Evolutionary conservation across 805 yeast species (phyloP).

Genomic region (Priceomyces fermenticarens): DNA sequence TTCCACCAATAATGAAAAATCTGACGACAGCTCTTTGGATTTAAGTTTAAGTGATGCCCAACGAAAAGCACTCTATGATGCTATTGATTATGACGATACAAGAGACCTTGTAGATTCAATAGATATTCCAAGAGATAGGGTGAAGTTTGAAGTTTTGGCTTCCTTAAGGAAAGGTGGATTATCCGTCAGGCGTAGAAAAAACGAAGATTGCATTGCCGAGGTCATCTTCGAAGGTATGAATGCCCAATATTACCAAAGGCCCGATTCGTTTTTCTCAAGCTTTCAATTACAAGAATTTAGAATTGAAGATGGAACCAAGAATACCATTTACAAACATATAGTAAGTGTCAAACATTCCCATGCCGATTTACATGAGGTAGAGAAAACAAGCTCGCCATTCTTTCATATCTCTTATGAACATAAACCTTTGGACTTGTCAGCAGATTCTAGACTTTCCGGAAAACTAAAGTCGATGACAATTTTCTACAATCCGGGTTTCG

Average conservation of each 20-base stretch:
- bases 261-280: conserved; percentile 69
- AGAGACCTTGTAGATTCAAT: conserved; percentile 48
- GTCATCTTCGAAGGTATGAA: conserved; percentile 80
- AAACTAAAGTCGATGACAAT: conserved; percentile 84
- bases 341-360: conserved; percentile 74
- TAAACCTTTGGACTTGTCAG: conserved; percentile 79
- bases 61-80: conserved; percentile 82
- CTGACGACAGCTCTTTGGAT: conserved; percentile 15
- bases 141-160: conserved; percentile 64
- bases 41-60: conserved; percentile 74
- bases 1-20: conserved; percentile 9
- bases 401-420: conserved; percentile 80
- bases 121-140: conserved; percentile 70
- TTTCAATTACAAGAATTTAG: conserved; percentile 78
- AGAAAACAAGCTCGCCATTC: conserved; percentile 54
- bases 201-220: conserved; percentile 59
- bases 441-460: conserved; percentile 74
- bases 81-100: conserved; percentile 84
- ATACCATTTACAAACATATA: conserved; percentile 79
- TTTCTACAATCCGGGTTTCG: conserved; percentile 80
- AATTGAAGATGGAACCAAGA: conserved; percentile 82
- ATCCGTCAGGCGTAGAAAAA: conserved; percentile 46
- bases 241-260: conserved; percentile 68
- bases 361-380: conserved; percentile 29
- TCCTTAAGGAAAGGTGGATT: conserved; percentile 76